Base-by-base conservation (phyloP, 192 early-diverging fungal genomes). In the Coemansia sp. region DNA sequence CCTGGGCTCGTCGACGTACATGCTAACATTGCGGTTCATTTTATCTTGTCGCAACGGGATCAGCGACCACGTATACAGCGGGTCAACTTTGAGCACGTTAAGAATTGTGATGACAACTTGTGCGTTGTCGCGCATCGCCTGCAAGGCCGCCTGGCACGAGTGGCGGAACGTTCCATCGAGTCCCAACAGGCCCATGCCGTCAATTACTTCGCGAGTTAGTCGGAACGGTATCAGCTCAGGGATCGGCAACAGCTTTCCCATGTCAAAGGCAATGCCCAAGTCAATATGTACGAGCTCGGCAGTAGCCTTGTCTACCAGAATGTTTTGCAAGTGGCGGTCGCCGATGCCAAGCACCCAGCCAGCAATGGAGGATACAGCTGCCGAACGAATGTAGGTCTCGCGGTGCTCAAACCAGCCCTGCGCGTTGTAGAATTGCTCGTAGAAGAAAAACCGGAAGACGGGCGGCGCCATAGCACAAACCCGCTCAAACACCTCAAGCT, bases 211-310 rank as follows among this genome's bases (percentile, higher is more conserved):
- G 39, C 89, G 86, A 4, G 95, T 96, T 53, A 99, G 73, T 30
- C 97, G 85, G 69, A 96, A 98, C 6, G 96, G 96, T 0, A 98
- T 93, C 24, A 90, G 75, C 78, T 98, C 96, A 16, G 97, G 95
- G 16, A 92, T 87, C 2, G 92, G 84, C 12, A 98, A 76, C 27
- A 91, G 73, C 74, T 90, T 93, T 16, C 97, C 97, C 72, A 94
- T 88, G 63, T 98, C 97, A 83, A 98, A 98, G 13, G 95, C 94
- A 45, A 98, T 96, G 15, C 95, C 96, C 44, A 97, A 87, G 73
- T 98, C 97, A 43, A 98, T 98, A 73, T 98, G 97, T 38, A 98
- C 88, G 12, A 97, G 64, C 58, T 96, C 95, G 3, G 91, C 97
- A 1, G 91, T 88, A 3, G 70, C 71, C 50, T 83, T 81, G 67